Conservation (phyloP, 768 basidiomycete genomes). For the Tricholoma terreum region DNA sequence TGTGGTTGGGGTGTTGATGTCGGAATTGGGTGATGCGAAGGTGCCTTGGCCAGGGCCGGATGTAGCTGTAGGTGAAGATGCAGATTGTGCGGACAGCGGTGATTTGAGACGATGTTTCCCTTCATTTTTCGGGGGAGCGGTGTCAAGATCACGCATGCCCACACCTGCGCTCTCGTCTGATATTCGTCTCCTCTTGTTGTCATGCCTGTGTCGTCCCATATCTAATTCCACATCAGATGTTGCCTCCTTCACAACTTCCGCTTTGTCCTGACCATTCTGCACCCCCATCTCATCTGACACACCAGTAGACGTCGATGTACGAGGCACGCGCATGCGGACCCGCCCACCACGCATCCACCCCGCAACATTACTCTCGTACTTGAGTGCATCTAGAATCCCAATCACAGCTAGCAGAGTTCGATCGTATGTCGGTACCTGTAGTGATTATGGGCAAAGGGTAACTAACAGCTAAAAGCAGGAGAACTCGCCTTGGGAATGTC, state of each 20-base stretch:
- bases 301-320: background rate
- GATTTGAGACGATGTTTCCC: too few species aligned
- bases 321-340: background rate
- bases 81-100: background rate
- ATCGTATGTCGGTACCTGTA: slow-evolving; percentile 35
- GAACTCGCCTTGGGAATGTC: background rate
- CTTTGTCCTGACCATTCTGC: background rate
- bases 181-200: background rate
- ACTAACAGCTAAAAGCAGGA: background rate
- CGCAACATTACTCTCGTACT: slow-evolving; percentile 58
- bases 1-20: background rate
- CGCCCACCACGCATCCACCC: slow-evolving; percentile 58
- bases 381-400: slow-evolving; percentile 63
- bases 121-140: background rate
- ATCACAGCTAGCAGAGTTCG: slow-evolving; percentile 60
- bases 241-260: too few species aligned
- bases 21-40: too few species aligned
- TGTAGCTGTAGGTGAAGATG: background rate
- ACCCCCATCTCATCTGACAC: background rate
- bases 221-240: too few species aligned
- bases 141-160: too few species aligned
- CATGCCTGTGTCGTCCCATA: background rate
- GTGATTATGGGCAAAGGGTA: background rate
- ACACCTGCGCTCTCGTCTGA: background rate
- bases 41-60: background rate